Base-by-base conservation (phyloP, 139 green algal species). In the Trebouxia sp. region DNA sequence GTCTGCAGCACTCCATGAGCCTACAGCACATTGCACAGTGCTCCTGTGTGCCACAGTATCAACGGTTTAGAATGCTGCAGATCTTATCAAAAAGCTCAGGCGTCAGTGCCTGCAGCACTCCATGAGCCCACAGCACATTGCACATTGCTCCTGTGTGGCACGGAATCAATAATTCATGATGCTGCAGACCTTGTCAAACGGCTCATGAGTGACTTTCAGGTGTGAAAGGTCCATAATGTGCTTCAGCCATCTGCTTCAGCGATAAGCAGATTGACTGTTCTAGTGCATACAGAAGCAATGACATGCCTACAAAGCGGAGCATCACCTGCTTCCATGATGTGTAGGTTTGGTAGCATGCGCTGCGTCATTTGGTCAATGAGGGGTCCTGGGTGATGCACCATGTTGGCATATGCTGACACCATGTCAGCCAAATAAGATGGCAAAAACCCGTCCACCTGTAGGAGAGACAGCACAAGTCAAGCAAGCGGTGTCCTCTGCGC, bases 91-190 rank as follows among this genome's bases (percentile, higher is more conserved):
- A 80, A 30, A 70, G 37, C 24, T 80, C 51, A 50, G 75, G 75
- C 11, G 75, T 80, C n/a, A 80, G 75, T 2, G 51, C 72, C 32
- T 62, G 37, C 75, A 80, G 75, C 35, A 80, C 75, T 38, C 51
- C 75, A 30, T 53, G 38, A 14, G 50, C 75, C 75, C 75, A 80
- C 35, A 80, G 37, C 35, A 70, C 75, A 39, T 28, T 50, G 41
- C 75, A 72, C 20, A 80, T 51, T 28, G 75, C 75, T 20, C 41
- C 38, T 48, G 30, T 28, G 26, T 45, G 50, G 20, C 50, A 58
- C n/a, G n/a, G n/a, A n/a, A n/a, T n/a, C n/a, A n/a, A n/a, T n/a
- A n/a, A n/a, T n/a, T n/a, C n/a, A 80, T 37, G 10, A 38, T 35
- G 4, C n/a, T 5, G 17, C 35, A 51, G 5, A 62, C 26, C 7